Evolutionary conservation across 2,329 filamentous ascomycete species (phyloP), one percentile per base, ranked within the genome.

Genomic region (Ilyonectria robusta): DNA sequence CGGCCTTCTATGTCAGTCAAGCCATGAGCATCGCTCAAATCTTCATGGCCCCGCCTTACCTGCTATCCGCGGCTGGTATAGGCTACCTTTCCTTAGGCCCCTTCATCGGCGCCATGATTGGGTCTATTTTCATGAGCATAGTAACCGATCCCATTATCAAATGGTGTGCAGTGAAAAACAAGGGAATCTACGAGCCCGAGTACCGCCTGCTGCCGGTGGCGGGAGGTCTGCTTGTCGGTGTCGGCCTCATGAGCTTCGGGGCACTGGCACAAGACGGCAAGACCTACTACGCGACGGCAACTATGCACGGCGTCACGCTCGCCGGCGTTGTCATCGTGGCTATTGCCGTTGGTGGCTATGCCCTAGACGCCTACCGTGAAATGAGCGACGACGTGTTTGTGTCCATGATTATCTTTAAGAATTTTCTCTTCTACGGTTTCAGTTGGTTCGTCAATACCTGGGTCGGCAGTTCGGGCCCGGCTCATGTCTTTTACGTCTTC

Each of bases 41-140:
- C 47, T 50, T 50, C 26, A 31, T n/a, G n/a, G 47, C 47, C 11
- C 47, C 47, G 9, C 47, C 47, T n/a, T 50, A 50, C 21, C 26
- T 50, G 47, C 13, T 50, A 9, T 23, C 21, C 17, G 47, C 47
- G 17, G 26, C 21, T 9, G 26, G 47, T 6, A 2, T 50, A 9
- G 47, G 47, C 47, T 50, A 50, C 17, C 47, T 50, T n/a, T 50
- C 47, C 2, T 3, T 50, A 10, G 19, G 47, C 10, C 47, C 47
- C 21, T 50, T 50, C 21, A 50, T 23, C 6, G 47, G 47, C 10
- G 47, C 21, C 19, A 7, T 10, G 10, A 13, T 50, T 13, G 47
- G 11, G 6, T 23, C 44, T 47, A 23, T 19, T 10, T 9, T 47
- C 10, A 19, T 19, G n/a, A 23, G n/a, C 44, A 9, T 47, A 1